Conservation (phyloP, 1,284 basidiomycete genomes). For the Coniophora puteana region DNA sequence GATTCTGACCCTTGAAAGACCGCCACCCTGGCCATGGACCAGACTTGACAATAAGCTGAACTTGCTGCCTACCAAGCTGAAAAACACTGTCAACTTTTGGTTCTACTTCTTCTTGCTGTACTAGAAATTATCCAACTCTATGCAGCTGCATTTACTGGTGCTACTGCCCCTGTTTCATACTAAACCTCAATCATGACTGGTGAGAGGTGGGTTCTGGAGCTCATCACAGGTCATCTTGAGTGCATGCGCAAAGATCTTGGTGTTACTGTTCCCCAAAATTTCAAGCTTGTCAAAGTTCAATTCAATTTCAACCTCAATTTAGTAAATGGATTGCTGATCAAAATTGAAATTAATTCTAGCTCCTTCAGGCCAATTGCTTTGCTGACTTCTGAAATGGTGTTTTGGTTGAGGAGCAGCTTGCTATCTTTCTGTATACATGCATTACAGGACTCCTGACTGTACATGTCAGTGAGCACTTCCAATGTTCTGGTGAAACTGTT, state of each 20-base stretch:
- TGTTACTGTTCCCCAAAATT: slow-evolving; percentile 7
- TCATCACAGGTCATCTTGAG: slow-evolving; percentile 15
- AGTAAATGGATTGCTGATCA: too few species aligned
- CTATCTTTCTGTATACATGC: slow-evolving; percentile 15
- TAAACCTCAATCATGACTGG: slow-evolving; percentile 15
- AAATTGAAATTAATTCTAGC: too few species aligned
- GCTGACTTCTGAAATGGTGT: slow-evolving; percentile 1
- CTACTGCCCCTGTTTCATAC: slow-evolving; percentile 6
- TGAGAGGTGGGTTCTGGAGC: slow-evolving; percentile 14
- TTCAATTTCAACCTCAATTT: too few species aligned
- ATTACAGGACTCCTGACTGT: slow-evolving; percentile 9
- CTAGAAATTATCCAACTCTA: too few species aligned
- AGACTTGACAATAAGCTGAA: too few species aligned
- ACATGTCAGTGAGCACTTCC: slow-evolving; percentile 16
- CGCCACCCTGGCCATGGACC: too few species aligned
- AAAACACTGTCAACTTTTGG: too few species aligned
- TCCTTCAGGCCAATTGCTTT: slow-evolving; percentile 4
- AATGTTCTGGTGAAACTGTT: slow-evolving; percentile 16
- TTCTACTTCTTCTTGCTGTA: too few species aligned
- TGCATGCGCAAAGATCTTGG: slow-evolving; percentile 14
- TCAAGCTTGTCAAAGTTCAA: too few species aligned
- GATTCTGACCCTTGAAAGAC: too few species aligned
- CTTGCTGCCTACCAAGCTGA: too few species aligned
- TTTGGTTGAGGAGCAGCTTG: slow-evolving; percentile 12
- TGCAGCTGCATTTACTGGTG: too few species aligned